Base-by-base conservation (phyloP, 352 stramenopile species). In the Blastocystis sp. region DNA sequence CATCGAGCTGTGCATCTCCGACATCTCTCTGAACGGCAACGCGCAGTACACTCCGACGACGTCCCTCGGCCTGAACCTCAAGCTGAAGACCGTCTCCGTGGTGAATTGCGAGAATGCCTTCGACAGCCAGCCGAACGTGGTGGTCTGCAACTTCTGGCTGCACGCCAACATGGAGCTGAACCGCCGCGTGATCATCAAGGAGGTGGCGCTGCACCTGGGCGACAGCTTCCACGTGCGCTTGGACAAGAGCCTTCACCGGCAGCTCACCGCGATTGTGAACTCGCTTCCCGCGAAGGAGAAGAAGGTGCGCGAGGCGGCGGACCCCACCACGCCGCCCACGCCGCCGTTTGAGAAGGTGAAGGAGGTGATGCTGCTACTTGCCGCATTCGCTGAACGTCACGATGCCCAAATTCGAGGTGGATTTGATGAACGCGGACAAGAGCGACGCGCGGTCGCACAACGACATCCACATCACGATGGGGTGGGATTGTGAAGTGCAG, bases 361-460 rank as follows among this genome's bases (percentile, higher is more conserved):
- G 21, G 19, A 66, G 10, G 14, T 69, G 9, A 56, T 84, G n/a
- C 48, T 34, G n/a, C 38, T 69, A 14, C n/a, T 10, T 84, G 2
- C 74, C 74, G 21, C 74, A 70, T 19, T 61, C 52, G 48, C 1
- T 84, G 28, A 34, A 84, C 11, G 28, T 84, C 34, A 28, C 52
- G 2, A n/a, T 70, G 19, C 74, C 74, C 4, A 66, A 67, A 10
- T 2, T 84, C 53, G 48, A 69, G 17, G 1, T 84, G n/a, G 74
- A 84, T 43, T 17, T 84, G 21, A 34, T 67, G 14, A 84, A 84
- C 48, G 74, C 74, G 41, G 74, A 84, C 14, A 84, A 84, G 40
- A 59, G n/a, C 19, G 60, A 28, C 21, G 59, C 65, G n/a, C 21
- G 21, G 11, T 9, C 28, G n/a, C 53, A 62, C 23, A 67, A 62